These are phyloP conservation scores for Myxozyma sirexii DNA, from an alignment of 805 yeast genomes.

Conservation along the genomic window DNA sequence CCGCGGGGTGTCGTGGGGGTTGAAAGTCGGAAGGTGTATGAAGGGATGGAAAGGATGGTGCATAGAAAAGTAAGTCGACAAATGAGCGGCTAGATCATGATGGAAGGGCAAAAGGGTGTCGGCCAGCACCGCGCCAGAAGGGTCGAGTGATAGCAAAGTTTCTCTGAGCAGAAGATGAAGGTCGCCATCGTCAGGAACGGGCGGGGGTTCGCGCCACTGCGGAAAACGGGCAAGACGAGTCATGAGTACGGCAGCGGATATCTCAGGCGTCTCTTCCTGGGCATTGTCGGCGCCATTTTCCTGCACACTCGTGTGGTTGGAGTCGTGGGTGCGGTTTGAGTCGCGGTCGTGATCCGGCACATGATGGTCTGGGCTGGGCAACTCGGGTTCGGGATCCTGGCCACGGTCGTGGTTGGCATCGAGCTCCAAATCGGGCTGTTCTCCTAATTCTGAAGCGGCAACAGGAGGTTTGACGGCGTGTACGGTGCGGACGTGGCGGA, in stretches of 20 bases:
- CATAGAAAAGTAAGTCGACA: conserved; percentile 40
- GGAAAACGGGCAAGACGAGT: conserved; percentile 21
- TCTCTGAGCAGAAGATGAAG: conserved; percentile 25
- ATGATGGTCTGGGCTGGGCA: not conserved
- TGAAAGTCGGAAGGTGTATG: conserved; percentile 42
- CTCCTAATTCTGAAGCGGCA: too few species aligned
- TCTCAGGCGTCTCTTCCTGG: conserved; percentile 13
- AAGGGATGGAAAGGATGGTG: conserved; percentile 44
- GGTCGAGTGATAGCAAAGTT: conserved; percentile 26
- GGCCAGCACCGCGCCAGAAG: conserved; percentile 26
- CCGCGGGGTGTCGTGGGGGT: conserved; percentile 39
- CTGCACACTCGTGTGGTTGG: not conserved
- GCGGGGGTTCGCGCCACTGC: conserved; percentile 11
- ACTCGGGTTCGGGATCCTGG: too few species aligned
- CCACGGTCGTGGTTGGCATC: not conserved
- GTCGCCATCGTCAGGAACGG: conserved; percentile 12
- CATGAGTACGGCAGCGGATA: conserved; percentile 21
- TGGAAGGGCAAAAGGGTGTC: conserved; percentile 24
- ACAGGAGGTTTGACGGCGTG: conserved; percentile 46
- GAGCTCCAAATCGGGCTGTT: too few species aligned
- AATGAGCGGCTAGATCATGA: conserved; percentile 40
- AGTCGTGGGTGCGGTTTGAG: not conserved
- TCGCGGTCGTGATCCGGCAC: not conserved
- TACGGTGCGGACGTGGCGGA: conserved; percentile 77
- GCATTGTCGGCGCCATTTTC: not conserved